Percentiles rank a stretch among this genome's conserved stretches.
Conservation (phyloP, 2,329 filamentous ascomycete genomes). For the Hypoxylon sp. region DNA sequence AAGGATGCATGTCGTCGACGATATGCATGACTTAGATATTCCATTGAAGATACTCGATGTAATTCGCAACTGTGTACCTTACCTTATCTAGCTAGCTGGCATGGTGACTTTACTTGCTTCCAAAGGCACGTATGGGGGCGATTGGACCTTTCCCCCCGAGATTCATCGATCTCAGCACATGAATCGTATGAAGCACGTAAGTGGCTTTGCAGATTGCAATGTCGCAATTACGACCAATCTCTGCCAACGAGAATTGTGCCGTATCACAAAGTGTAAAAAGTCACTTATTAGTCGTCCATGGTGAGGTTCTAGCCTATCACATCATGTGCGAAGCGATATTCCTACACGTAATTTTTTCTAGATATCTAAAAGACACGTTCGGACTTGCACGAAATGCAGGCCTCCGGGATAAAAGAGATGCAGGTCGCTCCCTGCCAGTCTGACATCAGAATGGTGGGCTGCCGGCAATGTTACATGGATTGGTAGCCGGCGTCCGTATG, state of each 20-base stretch:
- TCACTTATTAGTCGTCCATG: constrained; percentile 13
- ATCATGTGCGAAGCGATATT: constrained; percentile 20
- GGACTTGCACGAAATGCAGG: constrained; percentile 36
- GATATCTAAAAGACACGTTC: constrained; percentile 25
- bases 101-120: constrained; percentile 12
- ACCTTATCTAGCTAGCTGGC: constrained; percentile 9
- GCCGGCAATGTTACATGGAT: constrained; percentile 40
- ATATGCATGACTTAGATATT: not conserved
- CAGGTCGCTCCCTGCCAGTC: constrained; percentile 41
- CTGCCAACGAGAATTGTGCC: constrained; percentile 19
- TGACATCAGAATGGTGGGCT: constrained; percentile 46
- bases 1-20: not conserved
- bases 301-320: constrained; percentile 21
- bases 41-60: not conserved
- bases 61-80: not conserved
- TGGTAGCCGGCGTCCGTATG: constrained; percentile 36
- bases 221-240: constrained; percentile 23
- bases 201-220: constrained; percentile 26
- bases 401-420: constrained; percentile 38
- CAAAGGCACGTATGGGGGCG: not conserved
- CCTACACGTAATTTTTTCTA: constrained; percentile 19
- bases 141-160: constrained; percentile 14
- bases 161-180: constrained; percentile 29
- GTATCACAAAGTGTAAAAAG: constrained; percentile 9
- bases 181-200: constrained; percentile 33